Base-by-base conservation (phyloP, 768 basidiomycete genomes). In the Boletus subparvulus region DNA sequence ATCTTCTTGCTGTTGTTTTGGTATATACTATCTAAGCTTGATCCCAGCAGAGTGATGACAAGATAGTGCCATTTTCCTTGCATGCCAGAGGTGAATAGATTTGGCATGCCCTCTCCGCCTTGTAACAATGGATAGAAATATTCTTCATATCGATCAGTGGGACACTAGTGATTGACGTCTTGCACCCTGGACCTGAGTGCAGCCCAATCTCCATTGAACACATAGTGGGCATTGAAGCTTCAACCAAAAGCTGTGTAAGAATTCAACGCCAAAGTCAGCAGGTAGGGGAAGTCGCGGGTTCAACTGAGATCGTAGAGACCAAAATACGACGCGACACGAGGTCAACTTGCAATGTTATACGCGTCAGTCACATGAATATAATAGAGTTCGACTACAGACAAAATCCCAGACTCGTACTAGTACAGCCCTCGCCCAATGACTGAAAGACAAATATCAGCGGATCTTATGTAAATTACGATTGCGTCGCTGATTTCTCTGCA, bases 151-250 rank as follows among this genome's bases (percentile, higher is more conserved):
- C 72, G 75, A 65, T 92, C 91, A 4, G 89, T 90, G 0, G 87
- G 90, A 64, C 87, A 90, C 66, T 86, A 82, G 55, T 88, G 84
- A 60, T 90, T 76, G 21, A 82, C 73, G 54, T 79, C 76, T 69
- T 92, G 89, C 11, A 92, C 74, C n/a, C n/a, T n/a, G n/a, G n/a
- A n/a, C 68, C 91, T 92, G 52, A 92, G 77, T 3, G 89, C 89
- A 41, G 87, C 87, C n/a, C 78, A 68, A 42, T 84, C 77, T 19
- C 77, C 74, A 3, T 74, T 85, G 63, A 83, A 76, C 1, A 90
- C 59, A 61, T 92, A 72, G 14, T 63, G 68, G 1, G 90, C 89
- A 19, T 79, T 77, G 64, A 78, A 91, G 6, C 33, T 44, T 54
- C 28, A 24, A 19, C 41, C 43, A 11, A 47, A 46, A 39, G 9